Conservation (phyloP, 208 protist genomes). For the Porcisia hertigi region DNA sequence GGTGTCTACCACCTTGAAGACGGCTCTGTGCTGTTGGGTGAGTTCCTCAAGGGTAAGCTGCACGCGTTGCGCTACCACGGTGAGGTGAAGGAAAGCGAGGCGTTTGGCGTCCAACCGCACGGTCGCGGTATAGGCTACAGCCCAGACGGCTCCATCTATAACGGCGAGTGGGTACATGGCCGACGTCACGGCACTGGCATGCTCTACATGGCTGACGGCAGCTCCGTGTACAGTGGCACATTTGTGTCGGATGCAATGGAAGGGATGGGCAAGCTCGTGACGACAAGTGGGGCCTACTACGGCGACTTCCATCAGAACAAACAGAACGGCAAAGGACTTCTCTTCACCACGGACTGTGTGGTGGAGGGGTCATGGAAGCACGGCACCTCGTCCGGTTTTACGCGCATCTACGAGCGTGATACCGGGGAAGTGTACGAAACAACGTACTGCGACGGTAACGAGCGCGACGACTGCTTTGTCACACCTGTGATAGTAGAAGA, state of each 20-base stretch:
- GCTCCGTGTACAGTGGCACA: conserved; percentile 68
- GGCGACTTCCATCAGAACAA: conserved; percentile 61
- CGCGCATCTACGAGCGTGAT: conserved; percentile 51
- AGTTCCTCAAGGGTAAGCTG: conserved; percentile 53
- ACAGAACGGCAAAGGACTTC: conserved; percentile 71
- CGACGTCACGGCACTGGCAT: conserved; percentile 78
- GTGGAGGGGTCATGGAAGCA: conserved; percentile 64
- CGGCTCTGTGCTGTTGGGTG: conserved; percentile 68
- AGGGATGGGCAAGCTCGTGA: conserved; percentile 65
- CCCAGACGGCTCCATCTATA: conserved; percentile 56
- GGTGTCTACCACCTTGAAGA: conserved; percentile 69
- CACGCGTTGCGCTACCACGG: conserved; percentile 62
- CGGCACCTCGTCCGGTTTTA: conserved; percentile 52
- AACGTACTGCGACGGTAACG: conserved; percentile 73
- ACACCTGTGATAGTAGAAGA: conserved; percentile 77
- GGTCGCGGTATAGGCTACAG: conserved; percentile 58
- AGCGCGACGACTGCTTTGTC: conserved; percentile 86
- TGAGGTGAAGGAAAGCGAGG: conserved; percentile 53
- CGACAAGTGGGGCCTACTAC: conserved; percentile 59
- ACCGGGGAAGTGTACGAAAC: conserved; percentile 71
- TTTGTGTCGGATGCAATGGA: conserved; percentile 67
- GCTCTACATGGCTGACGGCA: conserved; percentile 40
- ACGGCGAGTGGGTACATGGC: conserved; percentile 84
- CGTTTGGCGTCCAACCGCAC: conserved; percentile 40
- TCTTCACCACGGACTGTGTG: conserved; percentile 35